Evolutionary conservation across 495 filamentous ascomycete species (phyloP), one percentile per base, ranked within the genome.

Genomic region (Monascus purpureus): DNA sequence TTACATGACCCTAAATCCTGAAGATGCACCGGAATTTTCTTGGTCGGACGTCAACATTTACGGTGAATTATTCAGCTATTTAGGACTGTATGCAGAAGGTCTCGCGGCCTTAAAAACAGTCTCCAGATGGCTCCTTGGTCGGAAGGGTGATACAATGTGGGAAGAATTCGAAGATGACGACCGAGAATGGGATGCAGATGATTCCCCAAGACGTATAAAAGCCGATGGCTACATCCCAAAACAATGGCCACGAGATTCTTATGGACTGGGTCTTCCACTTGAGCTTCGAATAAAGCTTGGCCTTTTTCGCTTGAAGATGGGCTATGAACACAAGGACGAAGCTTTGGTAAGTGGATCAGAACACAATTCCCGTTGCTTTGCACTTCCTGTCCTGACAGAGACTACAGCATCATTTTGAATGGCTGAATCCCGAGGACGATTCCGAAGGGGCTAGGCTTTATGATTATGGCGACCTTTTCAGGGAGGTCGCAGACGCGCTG

Each of bases 31-130:
- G 7, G 57, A 56, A 16, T 77, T 92, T 41, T 72, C 73, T 18
- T 96, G 86, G 85, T 74, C 75, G 17, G 81, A 94, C 47, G 51
- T 88, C 20, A 79, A 85, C 41, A 77, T 86, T 31, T 93, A 86
- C 38, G 67, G 79, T 16, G 85, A 93, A 43, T 65, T 96, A 14
- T 78, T 82, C 40, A 65, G 68, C 8, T 72, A 74, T 29, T 45
- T 72, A 6, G 65, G 66, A 31, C 61, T 68, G 35, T 77, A 72
- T 46, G 53, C 63, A 8, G 63, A 75, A 33, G 86, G 79, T 7
- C 64, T 93, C 4, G 47, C 48, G 13, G 66, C 75, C 42, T 53
- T 90, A 8, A 88, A 80, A 49, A 56, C 59, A 9, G 45, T 94
- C 3, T 68, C 77, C 16, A 65, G 90, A 29, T 94, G 87, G 86